Evolutionary conservation across 2,329 filamentous ascomycete species (phyloP).

Genomic region (Pezicula radicicola): DNA sequence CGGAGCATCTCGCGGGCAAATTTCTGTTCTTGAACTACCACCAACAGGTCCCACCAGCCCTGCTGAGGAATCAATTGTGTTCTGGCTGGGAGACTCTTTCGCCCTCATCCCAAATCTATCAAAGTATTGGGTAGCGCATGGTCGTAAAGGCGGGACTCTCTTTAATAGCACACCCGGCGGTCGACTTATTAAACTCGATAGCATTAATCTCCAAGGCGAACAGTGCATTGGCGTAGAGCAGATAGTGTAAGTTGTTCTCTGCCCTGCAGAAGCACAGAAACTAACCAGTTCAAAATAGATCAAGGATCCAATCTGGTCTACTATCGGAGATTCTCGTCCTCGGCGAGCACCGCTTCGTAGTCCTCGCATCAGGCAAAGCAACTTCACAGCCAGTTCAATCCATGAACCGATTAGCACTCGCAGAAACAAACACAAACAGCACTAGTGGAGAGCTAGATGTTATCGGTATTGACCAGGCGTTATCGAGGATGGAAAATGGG

Average conservation of each 20-base stretch:
- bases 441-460: constrained; percentile 46
- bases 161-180: constrained; percentile 20
- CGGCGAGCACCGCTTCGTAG: constrained; percentile 27
- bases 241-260: constrained; percentile 6
- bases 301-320: constrained; percentile 6
- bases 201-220: constrained; percentile 28
- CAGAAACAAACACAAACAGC: constrained; percentile 16
- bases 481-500: constrained; percentile 49
- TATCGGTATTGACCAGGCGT: constrained; percentile 60
- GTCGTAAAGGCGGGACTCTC: constrained; percentile 18
- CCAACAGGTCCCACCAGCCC: constrained; percentile 18
- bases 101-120: constrained; percentile 26
- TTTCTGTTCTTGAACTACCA: constrained; percentile 26
- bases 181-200: constrained; percentile 25
- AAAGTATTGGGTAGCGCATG: constrained; percentile 27
- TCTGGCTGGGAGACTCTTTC: constrained; percentile 29
- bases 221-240: constrained; percentile 27
- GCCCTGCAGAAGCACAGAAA: too few relatives aligned
- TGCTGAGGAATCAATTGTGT: constrained; percentile 27
- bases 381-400: constrained; percentile 4
- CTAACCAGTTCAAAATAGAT: constrained; percentile 1
- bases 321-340: constrained; percentile 25
- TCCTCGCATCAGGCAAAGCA: constrained; percentile 17
- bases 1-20: constrained; percentile 19
- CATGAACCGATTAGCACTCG: constrained; percentile 12